Percentiles rank a stretch among this genome's conserved stretches.
phyloP scores from a whole-genome alignment of 192 early-diverging fungal species.

The Oehlia diaphana region DNA sequence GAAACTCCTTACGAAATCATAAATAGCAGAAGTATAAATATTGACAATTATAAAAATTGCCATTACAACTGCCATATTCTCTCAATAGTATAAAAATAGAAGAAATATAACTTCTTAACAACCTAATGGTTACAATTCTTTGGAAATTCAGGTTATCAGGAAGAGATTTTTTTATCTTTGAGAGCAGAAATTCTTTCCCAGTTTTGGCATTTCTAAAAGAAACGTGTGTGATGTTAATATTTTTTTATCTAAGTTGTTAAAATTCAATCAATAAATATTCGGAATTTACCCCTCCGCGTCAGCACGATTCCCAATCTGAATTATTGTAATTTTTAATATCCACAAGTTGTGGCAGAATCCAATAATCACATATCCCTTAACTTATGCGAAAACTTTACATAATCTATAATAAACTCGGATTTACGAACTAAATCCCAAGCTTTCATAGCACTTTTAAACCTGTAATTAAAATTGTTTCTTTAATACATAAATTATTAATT shows the following conservation, averaged over 20 bases:
- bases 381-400: constrained; percentile 32
- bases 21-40: neutral
- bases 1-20: neutral
- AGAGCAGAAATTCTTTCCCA: neutral
- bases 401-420: constrained; percentile 45
- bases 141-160: neutral
- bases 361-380: constrained; percentile 29
- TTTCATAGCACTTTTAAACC: constrained; percentile 43
- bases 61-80: neutral
- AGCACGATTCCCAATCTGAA: neutral
- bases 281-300: neutral
- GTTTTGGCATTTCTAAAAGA: neutral
- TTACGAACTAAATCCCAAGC: constrained; percentile 39
- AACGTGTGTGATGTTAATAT: neutral
- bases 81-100: neutral
- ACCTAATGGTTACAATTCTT: neutral
- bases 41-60: neutral
- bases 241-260: neutral
- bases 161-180: neutral
- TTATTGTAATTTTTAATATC: neutral
- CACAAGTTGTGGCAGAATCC: neutral
- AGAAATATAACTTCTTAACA: neutral
- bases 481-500: neutral
- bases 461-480: neutral
- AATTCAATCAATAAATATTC: neutral